Base-by-base conservation (phyloP, 306 rosid species). In the Glycine latifolia region DNA sequence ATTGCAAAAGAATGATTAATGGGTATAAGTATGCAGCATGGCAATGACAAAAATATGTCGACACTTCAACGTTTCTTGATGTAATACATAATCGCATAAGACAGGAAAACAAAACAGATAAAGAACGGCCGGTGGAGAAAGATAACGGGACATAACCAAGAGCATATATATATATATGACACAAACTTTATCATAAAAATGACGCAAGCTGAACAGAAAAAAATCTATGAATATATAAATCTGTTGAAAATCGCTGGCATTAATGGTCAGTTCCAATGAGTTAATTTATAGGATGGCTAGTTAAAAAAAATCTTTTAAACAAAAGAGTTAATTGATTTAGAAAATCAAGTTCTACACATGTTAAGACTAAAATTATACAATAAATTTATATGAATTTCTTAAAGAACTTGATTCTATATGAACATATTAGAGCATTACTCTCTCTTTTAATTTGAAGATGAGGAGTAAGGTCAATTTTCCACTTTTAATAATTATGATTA, bases 11-110 rank as follows among this genome's bases (percentile, higher is more conserved):
- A 63, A 37, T 13, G 69, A 63, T 63, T 6, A 35, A 63, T 10
- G 44, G 37, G 9, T 31, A 58, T 60, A 8, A 58, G 2, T 3
- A 20, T 16, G 12, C 12, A 5, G 68, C 68, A 67, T 67, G 56
- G 33, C 20, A 33, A 33, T 59, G 62, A n/a, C 83, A 6, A 9
- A 44, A 70, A 26, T 54, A 68, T 79, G 77, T 71, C 56, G 58
- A 67, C 82, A 50, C 68, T 4, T 4, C 2, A 7, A 31, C 31
- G 44, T 62, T 62, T 76, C 46, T 62, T 76, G 61, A 10, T 7
- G 14, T 52, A 15, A 9, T 9, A 39, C 39, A 33, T 13, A 37
- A 4, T 4, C 4, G 13, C 44, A 20, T 44, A 54, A 44, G n/a
- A 60, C 56, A 44, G 46, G 46, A 41, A 41, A 41, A 5, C 11